Base-by-base conservation (phyloP, 225 moss, liverwort and hornwort species). In the Climacium dendroides region DNA sequence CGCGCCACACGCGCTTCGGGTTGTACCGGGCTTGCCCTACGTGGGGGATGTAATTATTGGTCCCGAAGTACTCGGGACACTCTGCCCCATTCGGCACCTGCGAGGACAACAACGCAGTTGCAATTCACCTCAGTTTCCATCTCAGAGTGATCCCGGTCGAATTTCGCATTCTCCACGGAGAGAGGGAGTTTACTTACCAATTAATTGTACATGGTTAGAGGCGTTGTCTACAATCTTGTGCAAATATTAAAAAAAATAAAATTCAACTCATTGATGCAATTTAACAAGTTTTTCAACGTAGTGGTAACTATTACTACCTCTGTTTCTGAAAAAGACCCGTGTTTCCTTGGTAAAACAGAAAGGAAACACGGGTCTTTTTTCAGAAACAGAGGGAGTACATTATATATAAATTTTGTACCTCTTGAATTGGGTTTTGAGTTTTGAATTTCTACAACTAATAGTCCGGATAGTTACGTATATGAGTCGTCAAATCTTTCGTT, bases 31-130 rank as follows among this genome's bases (percentile, higher is more conserved):
- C 47, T 63, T 78, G 85, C 2, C 89, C 89, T 13, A 23, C 4
- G 66, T 82, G 82, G 7, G 87, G 85, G 23, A 87, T 6, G 35
- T 18, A 78, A 39, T 85, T 83, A 24, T 60, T 45, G 13, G 85
- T 59, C 1, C 89, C 91, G 19, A 60, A 19, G 63, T 85, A 89
- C 79, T 91, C 91, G 3, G 89, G 85, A 50, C 91, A 91, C 13
- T 24, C 35, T 24, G 54, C 24, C 0, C 78, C 62, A 2, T 59
- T 32, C 5, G 53, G 19, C 12, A 37, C 64, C 37, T 50, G 37
- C 37, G 41, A 13, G 9, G 22, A 13, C 12, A 18, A 10, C 9
- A 3, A 63, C 58, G 34, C 74, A 74, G 22, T 50, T 74, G 48
- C 73, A 29, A 17, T 74, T 32, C 20, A 20, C 35, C 35, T 52